phyloP scores from a whole-genome alignment of 2,329 filamentous ascomycete genomes.

The Penicillium digitatum region DNA sequence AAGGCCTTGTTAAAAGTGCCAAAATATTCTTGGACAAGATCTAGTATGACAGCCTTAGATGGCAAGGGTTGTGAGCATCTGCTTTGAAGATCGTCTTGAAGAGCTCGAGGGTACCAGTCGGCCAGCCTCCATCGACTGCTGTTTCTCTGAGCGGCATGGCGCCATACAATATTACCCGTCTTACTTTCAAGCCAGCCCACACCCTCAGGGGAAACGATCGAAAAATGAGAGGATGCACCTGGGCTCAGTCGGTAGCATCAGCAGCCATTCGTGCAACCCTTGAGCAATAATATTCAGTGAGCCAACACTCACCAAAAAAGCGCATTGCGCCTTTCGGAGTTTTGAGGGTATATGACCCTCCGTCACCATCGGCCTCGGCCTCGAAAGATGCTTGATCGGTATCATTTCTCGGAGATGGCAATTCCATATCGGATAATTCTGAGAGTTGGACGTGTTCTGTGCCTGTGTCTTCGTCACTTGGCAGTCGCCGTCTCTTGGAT shows the following conservation, averaged over 20 bases:
- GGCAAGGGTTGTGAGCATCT: constrained; percentile 12
- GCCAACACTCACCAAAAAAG: constrained; percentile 16
- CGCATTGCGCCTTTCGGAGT: constrained; percentile 17
- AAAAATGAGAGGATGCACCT: constrained; percentile 21
- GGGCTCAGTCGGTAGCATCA: not conserved
- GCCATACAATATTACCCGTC: not conserved
- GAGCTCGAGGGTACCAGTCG: constrained; percentile 14
- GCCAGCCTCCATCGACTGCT: constrained; percentile 11
- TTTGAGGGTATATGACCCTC: constrained; percentile 14
- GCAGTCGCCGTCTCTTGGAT: not conserved
- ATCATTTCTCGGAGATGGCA: not conserved
- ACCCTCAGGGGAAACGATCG: not conserved
- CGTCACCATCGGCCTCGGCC: constrained; percentile 1
- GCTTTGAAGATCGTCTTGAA: constrained; percentile 13
- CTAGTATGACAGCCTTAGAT: constrained; percentile 4
- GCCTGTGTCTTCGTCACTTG: not conserved
- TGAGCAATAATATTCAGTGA: not conserved
- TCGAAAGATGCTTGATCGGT: not conserved
- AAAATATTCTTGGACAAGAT: constrained; percentile 12
- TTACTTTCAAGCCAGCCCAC: constrained; percentile 1
- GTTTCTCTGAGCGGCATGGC: constrained; percentile 1
- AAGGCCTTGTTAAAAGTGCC: constrained; percentile 12
- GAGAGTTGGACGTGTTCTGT: not conserved
- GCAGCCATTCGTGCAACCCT: not conserved
- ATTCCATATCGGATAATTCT: not conserved